Base-by-base conservation (phyloP, 768 basidiomycete genomes). In the Melanogaster broomeanus region DNA sequence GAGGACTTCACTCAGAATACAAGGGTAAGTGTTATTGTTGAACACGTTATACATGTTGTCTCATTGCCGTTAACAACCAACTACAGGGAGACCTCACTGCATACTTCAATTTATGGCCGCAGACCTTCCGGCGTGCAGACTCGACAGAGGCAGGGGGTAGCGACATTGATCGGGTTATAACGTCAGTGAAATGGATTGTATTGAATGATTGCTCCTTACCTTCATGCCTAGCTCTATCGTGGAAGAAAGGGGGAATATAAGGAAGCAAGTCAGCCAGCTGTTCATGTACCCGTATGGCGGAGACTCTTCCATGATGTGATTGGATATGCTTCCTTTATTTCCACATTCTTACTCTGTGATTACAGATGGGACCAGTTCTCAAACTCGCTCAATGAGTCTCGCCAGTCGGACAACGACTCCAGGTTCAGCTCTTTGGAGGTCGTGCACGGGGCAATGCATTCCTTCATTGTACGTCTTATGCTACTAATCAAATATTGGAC, bases 251-350 rank as follows among this genome's bases (percentile, higher is more conserved):
- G 18, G 9, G 0, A 42, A 48, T 41, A 4, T 61, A 12, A 55
- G 64, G 42, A 51, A 45, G n/a, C 52, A 22, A 16, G 41, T 55
- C 16, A 64, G 61, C 3, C 53, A 46, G 34, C 15, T 64, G 30
- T 64, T 64, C 53, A 30, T 50, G n/a, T 63, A 53, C 52, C 45
- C 49, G n/a, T 56, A 61, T 25, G 30, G 33, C 11, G 52, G 55
- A 47, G 38, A 58, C 28, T n/a, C 56, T n/a, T 44, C 48, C 16
- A n/a, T 40, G 27, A 48, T 53, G 63, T 60, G 38, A 51, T 41
- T 18, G 25, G 15, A n/a, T 33, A 7, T 18, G 13, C 24, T 42
- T 7, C 19, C 24, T 19, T 6, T 0, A 12, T 37, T 27, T 19
- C 25, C 10, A 12, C 25, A 7, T 30, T 22, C 25, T 59, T 19